Percentiles rank a stretch among this genome's conserved stretches.
These are phyloP conservation scores for Ascosphaera apis DNA, from an alignment of 2,329 filamentous ascomycete species.

Conservation along the genomic window DNA sequence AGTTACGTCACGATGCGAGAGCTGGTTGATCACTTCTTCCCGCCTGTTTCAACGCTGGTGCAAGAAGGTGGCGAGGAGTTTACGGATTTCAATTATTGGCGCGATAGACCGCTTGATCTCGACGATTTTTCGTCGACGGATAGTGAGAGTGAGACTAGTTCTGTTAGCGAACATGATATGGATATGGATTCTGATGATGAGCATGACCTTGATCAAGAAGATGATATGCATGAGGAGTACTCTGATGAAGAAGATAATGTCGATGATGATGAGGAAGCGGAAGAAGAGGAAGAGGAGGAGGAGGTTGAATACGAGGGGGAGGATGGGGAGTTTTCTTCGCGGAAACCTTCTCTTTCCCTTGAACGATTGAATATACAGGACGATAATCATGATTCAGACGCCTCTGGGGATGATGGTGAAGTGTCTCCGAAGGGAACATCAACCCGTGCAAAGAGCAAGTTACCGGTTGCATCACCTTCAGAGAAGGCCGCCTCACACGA, in stretches of 20 bases:
- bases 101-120: slow-evolving; percentile 59
- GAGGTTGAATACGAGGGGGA: slow-evolving; percentile 14
- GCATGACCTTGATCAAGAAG: slow-evolving; percentile 25
- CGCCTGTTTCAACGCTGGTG: slow-evolving; percentile 66
- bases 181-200: slow-evolving; percentile 28
- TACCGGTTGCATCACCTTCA: too few species aligned
- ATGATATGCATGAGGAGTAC: slow-evolving; percentile 28
- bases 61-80: slow-evolving; percentile 81
- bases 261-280: slow-evolving; percentile 15
- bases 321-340: slow-evolving; percentile 2
- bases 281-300: slow-evolving; percentile 13
- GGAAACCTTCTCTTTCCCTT: slow-evolving; percentile 4
- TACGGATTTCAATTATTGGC: slow-evolving; percentile 95
- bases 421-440: too few species aligned
- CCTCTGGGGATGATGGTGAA: too few species aligned
- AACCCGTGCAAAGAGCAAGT: too few species aligned
- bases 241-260: slow-evolving; percentile 6
- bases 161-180: slow-evolving; percentile 27
- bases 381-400: too few species aligned
- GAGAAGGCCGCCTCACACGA: too few species aligned
- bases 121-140: slow-evolving; percentile 79
- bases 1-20: slow-evolving; percentile 95
- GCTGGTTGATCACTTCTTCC: slow-evolving; percentile 95
- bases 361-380: too few species aligned
- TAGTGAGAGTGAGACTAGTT: slow-evolving; percentile 28